These are phyloP conservation scores for Lyophyllum atratum DNA, from an alignment of 768 basidiomycete genomes.

Conservation along the genomic window DNA sequence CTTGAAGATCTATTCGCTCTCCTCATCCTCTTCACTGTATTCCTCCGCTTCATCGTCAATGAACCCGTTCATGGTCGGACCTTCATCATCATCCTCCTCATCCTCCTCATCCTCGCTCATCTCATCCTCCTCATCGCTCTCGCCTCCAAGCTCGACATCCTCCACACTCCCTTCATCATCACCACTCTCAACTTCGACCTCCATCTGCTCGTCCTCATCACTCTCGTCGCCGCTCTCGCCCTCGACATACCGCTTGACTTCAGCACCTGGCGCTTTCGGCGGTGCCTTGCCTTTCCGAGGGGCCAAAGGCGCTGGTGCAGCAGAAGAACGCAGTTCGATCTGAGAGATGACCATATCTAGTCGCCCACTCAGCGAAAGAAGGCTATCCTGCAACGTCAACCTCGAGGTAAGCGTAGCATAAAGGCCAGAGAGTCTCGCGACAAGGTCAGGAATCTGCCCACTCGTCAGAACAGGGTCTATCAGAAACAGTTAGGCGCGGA, in stretches of 20 bases:
- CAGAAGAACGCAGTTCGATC: constrained; percentile 84
- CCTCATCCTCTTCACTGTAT: constrained; percentile 47
- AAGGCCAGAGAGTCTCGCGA: constrained; percentile 81
- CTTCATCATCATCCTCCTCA: constrained; percentile 44
- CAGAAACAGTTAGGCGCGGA: not conserved
- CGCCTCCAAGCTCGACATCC: constrained; percentile 73
- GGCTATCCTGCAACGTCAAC: constrained; percentile 78
- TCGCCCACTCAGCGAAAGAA: constrained; percentile 85
- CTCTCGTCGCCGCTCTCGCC: constrained; percentile 70
- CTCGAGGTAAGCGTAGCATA: constrained; percentile 82
- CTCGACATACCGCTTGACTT: constrained; percentile 66
- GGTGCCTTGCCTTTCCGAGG: constrained; percentile 39
- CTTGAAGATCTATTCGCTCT: constrained; percentile 44
- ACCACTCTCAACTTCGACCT: constrained; percentile 62
- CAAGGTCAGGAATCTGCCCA: constrained; percentile 86
- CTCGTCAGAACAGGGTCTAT: constrained; percentile 10
- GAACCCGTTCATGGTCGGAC: constrained; percentile 48
- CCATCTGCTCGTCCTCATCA: constrained; percentile 55
- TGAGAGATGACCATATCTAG: constrained; percentile 94
- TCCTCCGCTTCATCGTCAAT: constrained; percentile 63
- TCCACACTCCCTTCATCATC: constrained; percentile 78
- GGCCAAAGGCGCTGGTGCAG: constrained; percentile 57
- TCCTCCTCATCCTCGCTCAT: constrained; percentile 40
- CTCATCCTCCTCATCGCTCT: constrained; percentile 53
- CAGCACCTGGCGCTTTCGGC: constrained; percentile 32